A percentile compares a stretch with the other conserved stretches of the same genome.
Evolutionary conservation across 805 yeast genomes (phyloP).

Genomic region (Cyberlindnera veronae): DNA sequence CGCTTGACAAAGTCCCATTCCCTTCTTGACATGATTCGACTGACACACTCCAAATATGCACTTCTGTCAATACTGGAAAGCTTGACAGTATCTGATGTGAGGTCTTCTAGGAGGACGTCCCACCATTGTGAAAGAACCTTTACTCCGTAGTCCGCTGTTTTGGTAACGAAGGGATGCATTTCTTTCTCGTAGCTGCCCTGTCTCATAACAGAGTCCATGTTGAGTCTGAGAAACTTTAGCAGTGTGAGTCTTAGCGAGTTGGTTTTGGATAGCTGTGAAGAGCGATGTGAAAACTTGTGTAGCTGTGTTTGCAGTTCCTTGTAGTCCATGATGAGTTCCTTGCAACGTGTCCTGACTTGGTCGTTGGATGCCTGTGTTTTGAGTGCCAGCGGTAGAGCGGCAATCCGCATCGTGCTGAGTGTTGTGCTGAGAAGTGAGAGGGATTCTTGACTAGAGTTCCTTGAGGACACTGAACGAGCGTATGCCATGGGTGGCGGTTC

Average conservation of each 20-base stretch:
- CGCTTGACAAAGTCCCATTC: conserved; percentile 13
- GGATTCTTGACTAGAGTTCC: conserved; percentile 8
- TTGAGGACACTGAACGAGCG: conserved; percentile 3
- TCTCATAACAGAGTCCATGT: conserved; percentile 7
- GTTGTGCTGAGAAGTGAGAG: conserved; percentile 3
- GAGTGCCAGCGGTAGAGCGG: conserved; percentile 9
- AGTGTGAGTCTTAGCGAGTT: conserved; percentile 11
- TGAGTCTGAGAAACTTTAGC: conserved; percentile 12
- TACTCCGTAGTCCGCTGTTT: conserved; percentile 10
- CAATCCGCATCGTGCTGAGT: conserved; percentile 6
- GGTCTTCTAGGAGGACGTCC: conserved; percentile 9
- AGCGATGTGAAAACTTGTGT: conserved; percentile 6
- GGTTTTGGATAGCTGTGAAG: conserved; percentile 9
- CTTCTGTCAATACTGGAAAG: conserved; percentile 15
- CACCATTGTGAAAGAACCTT: conserved; percentile 15
- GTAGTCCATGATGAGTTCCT: conserved; percentile 15
- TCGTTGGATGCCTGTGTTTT: conserved; percentile 7
- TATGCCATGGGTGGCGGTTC: conserved; percentile 8
- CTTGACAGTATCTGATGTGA: conserved; percentile 1
- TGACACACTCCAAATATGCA: conserved; percentile 16
- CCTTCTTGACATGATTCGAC: conserved; percentile 12
- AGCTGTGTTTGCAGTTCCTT: conserved; percentile 15
- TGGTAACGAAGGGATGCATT: conserved; percentile 8
- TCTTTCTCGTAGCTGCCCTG: conserved; percentile 6
- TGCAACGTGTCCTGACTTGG: conserved; percentile 11